Base-by-base conservation (phyloP, 2,329 filamentous ascomycete genomes). In the Diaporthe ilicicola region DNA sequence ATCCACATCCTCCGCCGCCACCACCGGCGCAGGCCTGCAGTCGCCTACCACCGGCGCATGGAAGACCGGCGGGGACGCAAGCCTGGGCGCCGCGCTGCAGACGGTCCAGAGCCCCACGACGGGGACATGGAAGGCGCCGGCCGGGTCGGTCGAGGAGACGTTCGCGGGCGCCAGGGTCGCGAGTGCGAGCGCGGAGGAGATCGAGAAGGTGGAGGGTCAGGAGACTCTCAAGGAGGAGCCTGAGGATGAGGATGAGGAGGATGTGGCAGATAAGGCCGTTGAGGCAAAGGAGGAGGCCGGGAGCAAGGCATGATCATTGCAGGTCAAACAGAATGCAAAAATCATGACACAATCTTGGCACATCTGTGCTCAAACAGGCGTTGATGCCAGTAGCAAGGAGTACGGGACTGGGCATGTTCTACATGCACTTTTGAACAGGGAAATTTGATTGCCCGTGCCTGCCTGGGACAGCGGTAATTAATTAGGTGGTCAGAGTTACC, bases 11-110 rank as follows among this genome's bases (percentile, higher is more conserved):
- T 42, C 27, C n/a, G 6, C 51, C 71, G 61, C 59, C 70, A 27
- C 67, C 42, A 27, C 67, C 42, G 73, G 74, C 12, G 75, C 78
- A 3, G 81, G 81, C 5, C 79, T 87, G 27, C 85, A 86, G 72
- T 85, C 84, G 1, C 84, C 85, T 1, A 85, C 82, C 9, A 81
- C 81, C 12, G 79, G 81, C 9, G 81, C 82, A n/a, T 85, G 84
- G 84, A 80, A 78, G 67, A 75, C 76, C 15, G 74, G 76, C 12
- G 71, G 74, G 39, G 68, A 70, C 15, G 76, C 50, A 17, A 69
- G 48, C 44, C 34, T 61, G 6, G 69, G 78, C 55, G 70, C 74
- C 22, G 74, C 77, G 4, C 76, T 77, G 62, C 77, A 78, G 64
- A 76, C 79, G 22, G 74, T 86, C 53, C 85, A 87, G 76, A 84